phyloP scores from a whole-genome alignment of 495 filamentous ascomycete genomes.

The Bryoglossum gracile region DNA sequence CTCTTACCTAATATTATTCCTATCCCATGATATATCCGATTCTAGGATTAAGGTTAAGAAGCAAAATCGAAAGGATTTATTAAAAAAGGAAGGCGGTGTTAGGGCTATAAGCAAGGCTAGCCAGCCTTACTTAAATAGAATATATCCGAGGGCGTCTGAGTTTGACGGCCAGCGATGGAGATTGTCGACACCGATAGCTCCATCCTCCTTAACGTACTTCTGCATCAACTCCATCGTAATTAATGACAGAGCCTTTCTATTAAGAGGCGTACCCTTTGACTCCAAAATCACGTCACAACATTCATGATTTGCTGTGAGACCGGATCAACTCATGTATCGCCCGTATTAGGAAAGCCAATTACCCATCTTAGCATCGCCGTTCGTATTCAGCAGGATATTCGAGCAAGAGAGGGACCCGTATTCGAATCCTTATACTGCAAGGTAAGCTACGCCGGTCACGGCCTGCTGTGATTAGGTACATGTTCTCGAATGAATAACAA shows the following conservation, averaged over 20 bases:
- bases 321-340: too few species aligned
- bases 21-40: too few species aligned
- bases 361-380: slow-evolving; percentile 14
- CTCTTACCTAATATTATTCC: too few species aligned
- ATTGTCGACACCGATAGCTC: slow-evolving; percentile 29
- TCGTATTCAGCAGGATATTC: slow-evolving; percentile 22
- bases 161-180: slow-evolving; percentile 28
- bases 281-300: too few species aligned
- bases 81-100: too few species aligned
- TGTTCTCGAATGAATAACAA: slow-evolving; percentile 4
- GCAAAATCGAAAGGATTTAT: too few species aligned
- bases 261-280: too few species aligned
- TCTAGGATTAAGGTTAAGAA: too few species aligned
- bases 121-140: too few species aligned
- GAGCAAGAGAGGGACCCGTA: slow-evolving; percentile 23
- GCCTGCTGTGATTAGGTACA: slow-evolving; percentile 17
- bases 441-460: slow-evolving; percentile 20
- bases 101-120: too few species aligned
- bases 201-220: slow-evolving; percentile 33
- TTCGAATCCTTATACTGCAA: slow-evolving; percentile 19
- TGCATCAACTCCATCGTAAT: slow-evolving; percentile 34
- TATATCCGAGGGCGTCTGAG: slow-evolving; percentile 24
- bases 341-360: slow-evolving; percentile 5
- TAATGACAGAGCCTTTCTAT: too few species aligned
- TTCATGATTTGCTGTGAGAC: too few species aligned